Evolutionary conservation across 768 basidiomycete species (phyloP).

Genomic region (Pisolithus marmoratus): DNA sequence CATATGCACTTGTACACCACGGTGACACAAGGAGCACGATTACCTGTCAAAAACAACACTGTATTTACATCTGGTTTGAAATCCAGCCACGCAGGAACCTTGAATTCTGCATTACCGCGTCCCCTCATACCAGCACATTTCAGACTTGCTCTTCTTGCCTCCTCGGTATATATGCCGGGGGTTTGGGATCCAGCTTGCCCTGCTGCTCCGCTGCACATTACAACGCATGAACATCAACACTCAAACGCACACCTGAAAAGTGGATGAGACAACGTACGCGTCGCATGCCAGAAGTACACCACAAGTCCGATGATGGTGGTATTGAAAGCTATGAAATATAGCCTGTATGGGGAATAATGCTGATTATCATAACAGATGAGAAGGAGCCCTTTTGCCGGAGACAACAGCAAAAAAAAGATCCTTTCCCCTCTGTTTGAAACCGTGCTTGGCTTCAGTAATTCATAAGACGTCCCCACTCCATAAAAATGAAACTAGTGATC

Average conservation of each 20-base stretch:
- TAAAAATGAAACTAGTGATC: conserved; percentile 10
- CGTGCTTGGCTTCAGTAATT: conserved; percentile 9
- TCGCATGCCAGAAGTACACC: conserved; percentile 81
- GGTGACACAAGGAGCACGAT: too few relatives aligned
- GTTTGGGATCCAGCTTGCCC: conserved; percentile 53
- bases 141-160: conserved; percentile 9
- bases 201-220: conserved; percentile 62
- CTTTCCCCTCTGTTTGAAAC: conserved; percentile 22
- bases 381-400: not conserved
- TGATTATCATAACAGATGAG: too few relatives aligned
- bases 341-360: conserved; percentile 83
- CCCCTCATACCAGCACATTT: too few relatives aligned
- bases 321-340: conserved; percentile 78
- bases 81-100: too few relatives aligned
- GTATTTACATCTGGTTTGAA: too few relatives aligned
- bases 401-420: conserved; percentile 28
- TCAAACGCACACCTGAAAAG: too few relatives aligned
- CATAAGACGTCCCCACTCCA: conserved; percentile 16
- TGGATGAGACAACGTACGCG: too few relatives aligned
- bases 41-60: too few relatives aligned
- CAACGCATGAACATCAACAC: conserved; percentile 5
- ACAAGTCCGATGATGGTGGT: conserved; percentile 69
- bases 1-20: too few relatives aligned
- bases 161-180: conserved; percentile 50
- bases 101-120: not conserved